Conservation (phyloP, 2,329 filamentous ascomycete genomes). For the Trichoderma brevicompactum region DNA sequence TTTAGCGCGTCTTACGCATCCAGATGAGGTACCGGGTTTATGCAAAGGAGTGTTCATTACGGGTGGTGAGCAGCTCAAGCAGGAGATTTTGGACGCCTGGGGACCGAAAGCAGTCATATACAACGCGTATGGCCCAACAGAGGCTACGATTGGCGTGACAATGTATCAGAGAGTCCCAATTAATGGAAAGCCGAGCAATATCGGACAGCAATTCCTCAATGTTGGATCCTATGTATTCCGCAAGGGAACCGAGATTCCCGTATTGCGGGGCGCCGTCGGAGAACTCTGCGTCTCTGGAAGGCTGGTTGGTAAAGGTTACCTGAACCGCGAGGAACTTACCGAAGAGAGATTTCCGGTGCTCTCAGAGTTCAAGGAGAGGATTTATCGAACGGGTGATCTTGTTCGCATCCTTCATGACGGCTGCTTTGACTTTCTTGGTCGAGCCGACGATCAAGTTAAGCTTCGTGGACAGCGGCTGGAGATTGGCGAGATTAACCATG, state of each 20-base stretch:
- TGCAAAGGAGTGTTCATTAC: constrained; percentile 90
- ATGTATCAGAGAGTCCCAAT: constrained; percentile 81
- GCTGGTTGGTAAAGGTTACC: constrained; percentile 86
- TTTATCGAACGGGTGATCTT: constrained; percentile 89
- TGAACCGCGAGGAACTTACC: constrained; percentile 80
- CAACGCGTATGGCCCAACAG: constrained; percentile 91
- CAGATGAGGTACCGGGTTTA: constrained; percentile 78
- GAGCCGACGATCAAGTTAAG: constrained; percentile 91
- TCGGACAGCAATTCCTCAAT: constrained; percentile 84
- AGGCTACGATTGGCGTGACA: constrained; percentile 90
- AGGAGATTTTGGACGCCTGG: constrained; percentile 88
- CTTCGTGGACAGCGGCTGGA: constrained; percentile 87
- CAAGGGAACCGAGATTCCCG: constrained; percentile 70
- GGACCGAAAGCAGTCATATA: constrained; percentile 80
- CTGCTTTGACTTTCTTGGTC: constrained; percentile 84
- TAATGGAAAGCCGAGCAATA: constrained; percentile 83
- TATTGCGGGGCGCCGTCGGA: constrained; percentile 77
- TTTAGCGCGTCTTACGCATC: constrained; percentile 76
- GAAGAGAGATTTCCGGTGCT: constrained; percentile 74
- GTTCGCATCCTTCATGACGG: constrained; percentile 80
- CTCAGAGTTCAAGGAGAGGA: constrained; percentile 57
- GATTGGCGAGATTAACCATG: constrained; percentile 87
- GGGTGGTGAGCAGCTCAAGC: constrained; percentile 83
- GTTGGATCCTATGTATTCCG: constrained; percentile 81
- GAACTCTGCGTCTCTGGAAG: constrained; percentile 88